phyloP scores from a whole-genome alignment of 305 asterid species.

The Solanum hybrid region DNA sequence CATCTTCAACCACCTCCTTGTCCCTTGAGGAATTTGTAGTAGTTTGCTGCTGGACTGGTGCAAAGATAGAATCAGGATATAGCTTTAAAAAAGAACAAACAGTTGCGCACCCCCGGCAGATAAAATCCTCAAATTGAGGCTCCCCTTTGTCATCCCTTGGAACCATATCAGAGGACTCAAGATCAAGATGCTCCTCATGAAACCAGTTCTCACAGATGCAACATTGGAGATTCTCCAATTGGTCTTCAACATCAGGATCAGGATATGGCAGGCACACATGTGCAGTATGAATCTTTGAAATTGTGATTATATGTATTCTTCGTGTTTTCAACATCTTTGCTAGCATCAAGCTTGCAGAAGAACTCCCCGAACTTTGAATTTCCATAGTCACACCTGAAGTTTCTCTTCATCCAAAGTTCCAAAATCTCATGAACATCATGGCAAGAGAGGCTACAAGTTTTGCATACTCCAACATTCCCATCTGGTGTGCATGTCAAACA shows the following conservation, averaged over 20 bases:
- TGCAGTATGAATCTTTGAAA: constrained; percentile 85
- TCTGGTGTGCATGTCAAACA: constrained; percentile 79
- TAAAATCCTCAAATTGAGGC: constrained; percentile 74
- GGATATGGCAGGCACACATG: constrained; percentile 88
- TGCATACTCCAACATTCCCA: constrained; percentile 82
- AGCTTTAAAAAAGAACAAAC: constrained; percentile 46
- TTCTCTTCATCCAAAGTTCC: constrained; percentile 97
- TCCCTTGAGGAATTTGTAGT: constrained; percentile 24
- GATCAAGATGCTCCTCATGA: constrained; percentile 91
- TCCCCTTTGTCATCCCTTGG: constrained; percentile 77
- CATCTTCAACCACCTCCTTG: constrained; percentile 26
- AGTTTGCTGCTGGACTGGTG: constrained; percentile 16
- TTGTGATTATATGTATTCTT: constrained; percentile 67
- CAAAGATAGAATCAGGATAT: constrained; percentile 50
- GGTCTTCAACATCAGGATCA: constrained; percentile 91
- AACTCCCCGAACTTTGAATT: constrained; percentile 87
- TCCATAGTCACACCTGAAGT: constrained; percentile 96
- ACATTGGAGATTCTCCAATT: constrained; percentile 89
- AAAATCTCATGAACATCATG: constrained; percentile 97
- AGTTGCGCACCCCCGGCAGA: constrained; percentile 67
- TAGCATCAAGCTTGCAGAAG: constrained; percentile 77
- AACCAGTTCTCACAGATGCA: constrained; percentile 98
- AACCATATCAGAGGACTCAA: constrained; percentile 60
- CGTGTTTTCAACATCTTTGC: constrained; percentile 70
- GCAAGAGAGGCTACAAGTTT: constrained; percentile 83